phyloP scores from a whole-genome alignment of 208 protist genomes.

The Leishmania guyanensis region DNA sequence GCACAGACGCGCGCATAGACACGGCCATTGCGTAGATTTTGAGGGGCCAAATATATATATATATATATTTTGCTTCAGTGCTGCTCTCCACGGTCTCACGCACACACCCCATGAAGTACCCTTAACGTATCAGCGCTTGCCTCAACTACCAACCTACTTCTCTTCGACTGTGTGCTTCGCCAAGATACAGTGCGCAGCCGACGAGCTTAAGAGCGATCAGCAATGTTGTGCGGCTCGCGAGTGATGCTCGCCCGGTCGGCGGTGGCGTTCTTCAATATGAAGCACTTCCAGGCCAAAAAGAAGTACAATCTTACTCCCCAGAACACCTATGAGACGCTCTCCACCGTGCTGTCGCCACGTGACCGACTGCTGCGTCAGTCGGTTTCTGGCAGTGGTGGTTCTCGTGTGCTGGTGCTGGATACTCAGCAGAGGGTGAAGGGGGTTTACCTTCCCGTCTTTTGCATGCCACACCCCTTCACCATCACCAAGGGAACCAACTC shows the following conservation, averaged over 20 bases:
- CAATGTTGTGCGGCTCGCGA: conserved; percentile 19
- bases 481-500: conserved; percentile 38
- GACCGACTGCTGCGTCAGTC: conserved; percentile 83
- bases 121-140: neutral
- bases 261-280: conserved; percentile 86
- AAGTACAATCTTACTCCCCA: conserved; percentile 52
- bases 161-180: neutral
- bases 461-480: conserved; percentile 64
- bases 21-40: neutral
- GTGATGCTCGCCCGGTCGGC: conserved; percentile 36
- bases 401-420: conserved; percentile 84
- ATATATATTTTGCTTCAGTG: neutral
- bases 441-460: conserved; percentile 75
- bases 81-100: neutral
- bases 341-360: conserved; percentile 38
- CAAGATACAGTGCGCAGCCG: neutral
- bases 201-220: neutral
- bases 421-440: conserved; percentile 76
- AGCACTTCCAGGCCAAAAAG: conserved; percentile 67
- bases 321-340: conserved; percentile 41
- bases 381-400: conserved; percentile 48
- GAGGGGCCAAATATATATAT: neutral
- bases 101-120: neutral
- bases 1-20: neutral
- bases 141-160: neutral